Conservation (phyloP, 2,329 filamentous ascomycete species). For the Rhexocercosporidium sp. region DNA sequence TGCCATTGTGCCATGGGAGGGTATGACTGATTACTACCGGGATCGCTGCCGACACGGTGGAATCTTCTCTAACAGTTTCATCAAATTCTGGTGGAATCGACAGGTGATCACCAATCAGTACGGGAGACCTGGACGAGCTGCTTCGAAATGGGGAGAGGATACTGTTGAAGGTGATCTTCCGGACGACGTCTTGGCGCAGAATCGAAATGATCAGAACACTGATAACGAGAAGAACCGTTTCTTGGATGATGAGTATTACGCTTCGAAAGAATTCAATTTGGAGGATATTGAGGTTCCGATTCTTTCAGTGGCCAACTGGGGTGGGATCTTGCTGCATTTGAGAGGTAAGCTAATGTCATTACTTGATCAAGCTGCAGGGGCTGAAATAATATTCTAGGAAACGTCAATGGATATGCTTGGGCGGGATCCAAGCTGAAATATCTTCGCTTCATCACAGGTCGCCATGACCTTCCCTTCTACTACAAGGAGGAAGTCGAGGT, state of each 20-base stretch:
- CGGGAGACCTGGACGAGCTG: constrained; percentile 56
- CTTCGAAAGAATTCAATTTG: constrained; percentile 58
- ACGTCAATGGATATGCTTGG: constrained; percentile 67
- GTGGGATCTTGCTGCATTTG: constrained; percentile 71
- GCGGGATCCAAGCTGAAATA: constrained; percentile 72
- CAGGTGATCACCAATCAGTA: constrained; percentile 74
- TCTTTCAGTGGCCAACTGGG: constrained; percentile 73
- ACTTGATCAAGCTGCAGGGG: background rate
- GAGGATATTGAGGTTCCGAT: constrained; percentile 71
- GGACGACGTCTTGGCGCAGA: constrained; percentile 47
- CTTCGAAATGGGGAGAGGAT: constrained; percentile 42
- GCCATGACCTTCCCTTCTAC: constrained; percentile 76
- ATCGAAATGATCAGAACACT: constrained; percentile 48
- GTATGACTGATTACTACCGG: constrained; percentile 59
- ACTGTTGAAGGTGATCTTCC: constrained; percentile 64
- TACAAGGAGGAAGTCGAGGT: constrained; percentile 71
- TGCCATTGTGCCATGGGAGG: constrained; percentile 60
- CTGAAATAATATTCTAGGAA: constrained; percentile 40
- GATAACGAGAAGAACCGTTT: constrained; percentile 58
- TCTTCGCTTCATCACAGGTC: constrained; percentile 70
- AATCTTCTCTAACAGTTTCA: constrained; percentile 63
- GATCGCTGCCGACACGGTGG: constrained; percentile 66
- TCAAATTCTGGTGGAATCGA: constrained; percentile 69
- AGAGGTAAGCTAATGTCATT: constrained; percentile 50
- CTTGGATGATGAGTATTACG: constrained; percentile 51